Evolutionary conservation across 768 basidiomycete species (phyloP).

Genomic region (Vararia minispora): DNA sequence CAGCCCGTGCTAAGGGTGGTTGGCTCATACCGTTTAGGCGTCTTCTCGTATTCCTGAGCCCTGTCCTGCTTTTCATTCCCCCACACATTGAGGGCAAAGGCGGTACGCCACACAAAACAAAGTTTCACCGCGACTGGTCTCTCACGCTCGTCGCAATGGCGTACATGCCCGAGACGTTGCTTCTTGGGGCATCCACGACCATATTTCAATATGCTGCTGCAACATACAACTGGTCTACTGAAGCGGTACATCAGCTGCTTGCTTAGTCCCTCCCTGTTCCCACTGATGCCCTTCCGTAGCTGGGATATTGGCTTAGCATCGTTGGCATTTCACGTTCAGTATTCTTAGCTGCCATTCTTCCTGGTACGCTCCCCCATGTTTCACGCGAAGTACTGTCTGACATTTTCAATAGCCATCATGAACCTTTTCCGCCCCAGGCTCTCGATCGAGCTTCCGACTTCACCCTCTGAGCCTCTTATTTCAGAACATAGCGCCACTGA

Average conservation of each 20-base stretch:
- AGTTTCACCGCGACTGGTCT: constrained; percentile 2
- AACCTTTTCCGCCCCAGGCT: background rate
- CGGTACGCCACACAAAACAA: background rate
- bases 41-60: background rate
- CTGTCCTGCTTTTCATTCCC: background rate
- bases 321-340: constrained; percentile 1
- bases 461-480: too few species aligned
- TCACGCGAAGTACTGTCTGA: background rate
- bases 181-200: background rate
- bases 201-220: constrained; percentile 8
- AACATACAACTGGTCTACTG: constrained; percentile 4
- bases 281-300: background rate
- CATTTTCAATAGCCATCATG: background rate
- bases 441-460: too few species aligned
- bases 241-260: constrained; percentile 2
- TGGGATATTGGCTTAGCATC: constrained; percentile 7
- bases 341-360: constrained; percentile 5
- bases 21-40: background rate
- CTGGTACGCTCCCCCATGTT: background rate
- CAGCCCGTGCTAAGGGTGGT: background rate
- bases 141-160: background rate
- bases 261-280: background rate
- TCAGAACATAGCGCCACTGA: too few species aligned
- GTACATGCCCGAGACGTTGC: background rate
- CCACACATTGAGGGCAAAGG: background rate